These are phyloP conservation scores for Gossypium stocksii DNA, from an alignment of 345 rosid species.

Conservation along the genomic window DNA sequence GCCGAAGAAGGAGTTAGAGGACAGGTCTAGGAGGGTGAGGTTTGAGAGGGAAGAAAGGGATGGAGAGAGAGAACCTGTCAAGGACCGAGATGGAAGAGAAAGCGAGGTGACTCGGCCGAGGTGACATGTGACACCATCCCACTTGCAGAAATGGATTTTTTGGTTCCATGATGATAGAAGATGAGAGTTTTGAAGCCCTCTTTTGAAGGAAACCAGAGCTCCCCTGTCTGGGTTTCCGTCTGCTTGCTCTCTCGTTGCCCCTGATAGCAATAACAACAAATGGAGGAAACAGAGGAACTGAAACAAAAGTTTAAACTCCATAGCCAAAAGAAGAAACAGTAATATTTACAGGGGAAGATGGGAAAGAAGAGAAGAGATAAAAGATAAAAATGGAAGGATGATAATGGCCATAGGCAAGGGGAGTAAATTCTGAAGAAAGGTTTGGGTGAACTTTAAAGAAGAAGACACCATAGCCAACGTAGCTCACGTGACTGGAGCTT, in stretches of 20 bases:
- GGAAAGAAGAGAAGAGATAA: constrained; percentile 1
- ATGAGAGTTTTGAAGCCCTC: constrained; percentile 35
- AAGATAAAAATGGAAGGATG: background rate
- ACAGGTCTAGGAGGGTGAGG: constrained; percentile 56
- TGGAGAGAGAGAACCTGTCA: constrained; percentile 39
- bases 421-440: constrained; percentile 2
- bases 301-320: constrained; percentile 25
- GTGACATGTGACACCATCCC: constrained; percentile 68
- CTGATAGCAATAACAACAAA: constrained; percentile 4
- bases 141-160: constrained; percentile 41
- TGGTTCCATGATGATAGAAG: constrained; percentile 60
- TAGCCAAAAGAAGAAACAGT: constrained; percentile 1
- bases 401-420: constrained; percentile 30
- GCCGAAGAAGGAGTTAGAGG: constrained; percentile 46
- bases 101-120: constrained; percentile 46
- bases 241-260: constrained; percentile 19
- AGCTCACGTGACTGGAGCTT: constrained; percentile 48
- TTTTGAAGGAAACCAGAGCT: constrained; percentile 44
- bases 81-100: constrained; percentile 32
- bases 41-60: constrained; percentile 48
- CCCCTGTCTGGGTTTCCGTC: constrained; percentile 29
- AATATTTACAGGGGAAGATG: background rate
- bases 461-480: background rate
- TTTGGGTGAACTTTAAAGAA: background rate
- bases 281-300: constrained; percentile 19